Conservation (phyloP, 306 rosid species). For the Cucurbita argyrosperma region DNA sequence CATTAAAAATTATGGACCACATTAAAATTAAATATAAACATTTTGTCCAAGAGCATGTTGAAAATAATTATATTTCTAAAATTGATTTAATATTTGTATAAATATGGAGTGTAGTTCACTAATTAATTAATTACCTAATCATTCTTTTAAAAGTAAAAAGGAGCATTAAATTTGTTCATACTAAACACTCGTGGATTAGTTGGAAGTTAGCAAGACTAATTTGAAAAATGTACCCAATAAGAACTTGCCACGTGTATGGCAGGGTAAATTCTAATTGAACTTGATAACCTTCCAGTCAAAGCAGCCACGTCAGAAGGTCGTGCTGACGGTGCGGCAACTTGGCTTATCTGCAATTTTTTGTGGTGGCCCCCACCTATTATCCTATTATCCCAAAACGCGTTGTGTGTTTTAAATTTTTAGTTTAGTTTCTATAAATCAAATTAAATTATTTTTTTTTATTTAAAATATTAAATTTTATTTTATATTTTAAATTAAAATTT, state of each 20-base stretch:
- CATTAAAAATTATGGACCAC: too few species aligned
- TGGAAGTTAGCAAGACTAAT: not conserved
- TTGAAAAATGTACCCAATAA: not conserved
- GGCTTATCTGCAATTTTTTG: not conserved
- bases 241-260: not conserved
- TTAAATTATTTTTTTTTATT: too few species aligned
- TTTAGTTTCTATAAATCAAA: not conserved
- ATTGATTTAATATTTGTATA: too few species aligned
- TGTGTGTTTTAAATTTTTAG: not conserved
- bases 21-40: too few species aligned
- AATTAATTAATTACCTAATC: too few species aligned
- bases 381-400: not conserved
- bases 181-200: not conserved
- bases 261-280: not conserved
- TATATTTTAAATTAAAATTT: too few species aligned
- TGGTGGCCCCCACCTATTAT: not conserved
- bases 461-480: too few species aligned
- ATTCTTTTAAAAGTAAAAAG: too few species aligned
- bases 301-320: conserved; percentile 3
- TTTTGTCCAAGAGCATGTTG: too few species aligned
- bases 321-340: not conserved
- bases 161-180: not conserved
- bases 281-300: not conserved
- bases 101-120: too few species aligned
- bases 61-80: too few species aligned